These are phyloP conservation scores for Reutealis trisperma DNA, from an alignment of 345 rosid genomes.

Conservation along the genomic window DNA sequence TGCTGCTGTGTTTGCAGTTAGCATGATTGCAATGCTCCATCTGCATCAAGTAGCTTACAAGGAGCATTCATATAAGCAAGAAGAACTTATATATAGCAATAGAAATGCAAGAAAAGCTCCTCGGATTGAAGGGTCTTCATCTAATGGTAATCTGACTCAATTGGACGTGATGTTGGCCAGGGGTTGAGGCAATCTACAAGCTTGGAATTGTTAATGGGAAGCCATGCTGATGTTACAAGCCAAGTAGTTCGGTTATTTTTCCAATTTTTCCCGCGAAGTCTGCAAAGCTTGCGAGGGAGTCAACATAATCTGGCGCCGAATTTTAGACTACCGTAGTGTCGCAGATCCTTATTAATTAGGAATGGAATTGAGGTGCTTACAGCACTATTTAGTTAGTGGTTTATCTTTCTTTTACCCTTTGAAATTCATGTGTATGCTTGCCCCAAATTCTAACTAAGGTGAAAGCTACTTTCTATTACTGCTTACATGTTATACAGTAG, in stretches of 20 bases:
- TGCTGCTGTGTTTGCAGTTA: constrained; percentile 73
- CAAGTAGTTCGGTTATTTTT: not conserved
- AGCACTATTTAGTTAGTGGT: not conserved
- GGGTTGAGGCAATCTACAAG: constrained; percentile 46
- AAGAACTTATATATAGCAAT: constrained; percentile 33
- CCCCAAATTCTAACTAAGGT: constrained; percentile 2
- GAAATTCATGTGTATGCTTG: constrained; percentile 12
- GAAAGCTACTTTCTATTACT: not conserved
- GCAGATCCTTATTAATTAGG: not conserved
- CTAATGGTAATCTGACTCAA: constrained; percentile 38
- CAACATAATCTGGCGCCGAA: not conserved
- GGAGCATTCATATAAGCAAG: constrained; percentile 44
- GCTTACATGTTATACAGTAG: not conserved
- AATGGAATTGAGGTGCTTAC: constrained; percentile 7
- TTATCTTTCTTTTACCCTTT: not conserved
- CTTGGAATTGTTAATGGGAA: constrained; percentile 4
- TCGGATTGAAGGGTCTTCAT: constrained; percentile 39
- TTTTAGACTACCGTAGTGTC: not conserved
- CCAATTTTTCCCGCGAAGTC: constrained; percentile 10
- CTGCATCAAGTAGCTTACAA: constrained; percentile 53
- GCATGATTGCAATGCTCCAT: constrained; percentile 77
- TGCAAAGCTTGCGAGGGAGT: constrained; percentile 1
- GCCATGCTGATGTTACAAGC: not conserved
- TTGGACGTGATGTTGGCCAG: constrained; percentile 79
- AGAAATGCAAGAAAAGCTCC: constrained; percentile 36